Evolutionary conservation across 2,329 filamentous ascomycete species (phyloP).

Genomic region (Trichophyton mentagrophytes): DNA sequence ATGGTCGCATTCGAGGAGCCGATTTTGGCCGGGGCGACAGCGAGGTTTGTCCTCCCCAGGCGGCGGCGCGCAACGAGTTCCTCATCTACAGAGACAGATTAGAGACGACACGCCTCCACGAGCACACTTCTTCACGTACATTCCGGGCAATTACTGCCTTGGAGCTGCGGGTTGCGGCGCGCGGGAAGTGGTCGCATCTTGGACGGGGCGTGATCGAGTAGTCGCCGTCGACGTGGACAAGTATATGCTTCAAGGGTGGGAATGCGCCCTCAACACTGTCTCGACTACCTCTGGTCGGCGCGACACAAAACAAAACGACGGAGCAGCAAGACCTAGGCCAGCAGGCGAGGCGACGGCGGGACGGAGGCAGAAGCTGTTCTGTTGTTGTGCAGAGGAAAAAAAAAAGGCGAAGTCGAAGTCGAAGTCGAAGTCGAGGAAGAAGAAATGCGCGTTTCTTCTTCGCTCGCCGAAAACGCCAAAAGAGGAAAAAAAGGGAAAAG

Average conservation of each 20-base stretch:
- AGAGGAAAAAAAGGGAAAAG: background rate
- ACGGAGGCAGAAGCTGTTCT: background rate
- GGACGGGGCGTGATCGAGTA: background rate
- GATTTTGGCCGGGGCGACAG: conserved; percentile 65
- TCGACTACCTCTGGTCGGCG: background rate
- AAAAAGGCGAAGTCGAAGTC: background rate
- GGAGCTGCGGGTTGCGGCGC: conserved; percentile 35
- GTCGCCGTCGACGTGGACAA: background rate
- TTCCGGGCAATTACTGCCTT: conserved; percentile 30
- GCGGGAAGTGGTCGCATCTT: conserved; percentile 36
- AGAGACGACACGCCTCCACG: background rate
- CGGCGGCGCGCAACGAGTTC: conserved; percentile 73
- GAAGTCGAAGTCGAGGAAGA: background rate
- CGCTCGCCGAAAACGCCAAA: background rate
- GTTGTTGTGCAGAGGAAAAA: background rate
- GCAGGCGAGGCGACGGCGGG: background rate
- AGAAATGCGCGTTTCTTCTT: background rate
- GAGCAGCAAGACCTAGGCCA: background rate
- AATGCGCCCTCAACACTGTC: background rate
- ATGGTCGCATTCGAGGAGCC: conserved; percentile 59
- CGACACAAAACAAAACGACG: background rate
- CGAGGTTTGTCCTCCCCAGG: conserved; percentile 82
- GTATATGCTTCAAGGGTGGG: background rate
- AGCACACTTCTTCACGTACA: conserved; percentile 27
- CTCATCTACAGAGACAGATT: conserved; percentile 39